phyloP scores from a whole-genome alignment of 2,329 filamentous ascomycete species.

The Fusarium keratoplasticum region DNA sequence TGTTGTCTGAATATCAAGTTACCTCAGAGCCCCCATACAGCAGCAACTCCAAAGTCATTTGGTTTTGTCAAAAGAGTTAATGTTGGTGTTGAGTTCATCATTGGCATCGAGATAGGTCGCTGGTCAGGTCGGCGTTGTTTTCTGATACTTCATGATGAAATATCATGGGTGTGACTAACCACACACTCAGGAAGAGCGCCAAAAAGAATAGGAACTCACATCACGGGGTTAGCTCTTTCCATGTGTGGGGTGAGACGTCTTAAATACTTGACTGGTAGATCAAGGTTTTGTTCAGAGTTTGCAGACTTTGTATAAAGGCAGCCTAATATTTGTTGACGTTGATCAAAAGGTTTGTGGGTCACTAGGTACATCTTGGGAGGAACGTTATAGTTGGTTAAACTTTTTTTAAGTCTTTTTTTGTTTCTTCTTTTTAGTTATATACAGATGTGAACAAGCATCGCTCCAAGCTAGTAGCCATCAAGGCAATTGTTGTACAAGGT shows the following conservation, averaged over 20 bases:
- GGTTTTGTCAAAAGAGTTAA: background rate
- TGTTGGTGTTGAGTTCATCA: background rate
- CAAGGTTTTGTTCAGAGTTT: background rate
- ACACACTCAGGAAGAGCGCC: background rate
- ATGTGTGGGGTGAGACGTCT: background rate
- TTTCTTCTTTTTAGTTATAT: constrained; percentile 2
- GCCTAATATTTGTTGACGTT: background rate
- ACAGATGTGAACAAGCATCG: constrained; percentile 15
- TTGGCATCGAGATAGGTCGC: background rate
- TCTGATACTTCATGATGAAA: background rate
- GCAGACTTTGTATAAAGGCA: background rate
- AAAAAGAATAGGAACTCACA: background rate
- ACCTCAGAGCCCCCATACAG: background rate
- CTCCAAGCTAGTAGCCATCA: constrained; percentile 18
- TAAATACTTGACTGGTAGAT: background rate
- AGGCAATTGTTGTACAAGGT: constrained; percentile 32
- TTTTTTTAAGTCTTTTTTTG: constrained; percentile 11
- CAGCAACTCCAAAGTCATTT: background rate
- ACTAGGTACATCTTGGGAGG: background rate
- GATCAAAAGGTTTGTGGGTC: background rate
- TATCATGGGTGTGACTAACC: background rate
- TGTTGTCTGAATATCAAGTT: background rate
- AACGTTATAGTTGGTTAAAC: background rate
- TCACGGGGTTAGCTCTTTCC: background rate
- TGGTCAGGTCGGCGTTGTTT: background rate